These are phyloP conservation scores for Allantophomopsis cytisporea DNA, from an alignment of 2,329 filamentous ascomycete species.

Conservation along the genomic window DNA sequence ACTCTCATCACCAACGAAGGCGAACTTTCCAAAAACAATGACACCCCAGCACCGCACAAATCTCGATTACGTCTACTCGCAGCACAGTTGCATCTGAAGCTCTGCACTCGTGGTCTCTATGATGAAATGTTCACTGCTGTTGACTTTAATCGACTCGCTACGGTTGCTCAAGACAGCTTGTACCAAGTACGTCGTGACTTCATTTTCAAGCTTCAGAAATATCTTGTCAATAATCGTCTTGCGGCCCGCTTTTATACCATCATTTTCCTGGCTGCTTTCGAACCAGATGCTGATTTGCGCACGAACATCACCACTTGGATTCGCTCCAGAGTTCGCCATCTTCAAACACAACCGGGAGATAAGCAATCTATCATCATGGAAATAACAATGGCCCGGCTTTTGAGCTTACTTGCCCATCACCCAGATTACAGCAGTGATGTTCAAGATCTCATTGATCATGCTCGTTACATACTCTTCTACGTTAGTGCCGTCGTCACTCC, in stretches of 20 bases:
- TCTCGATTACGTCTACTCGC: conserved; percentile 72
- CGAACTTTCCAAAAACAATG: conserved; percentile 61
- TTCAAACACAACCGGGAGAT: conserved; percentile 12
- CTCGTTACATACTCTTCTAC: conserved; percentile 84
- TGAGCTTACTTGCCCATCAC: conserved; percentile 86
- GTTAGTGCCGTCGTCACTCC: conserved; percentile 71
- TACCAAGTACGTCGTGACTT: conserved; percentile 66
- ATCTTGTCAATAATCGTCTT: conserved; percentile 61
- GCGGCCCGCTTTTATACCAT: conserved; percentile 74
- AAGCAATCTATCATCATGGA: conserved; percentile 59
- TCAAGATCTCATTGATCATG: conserved; percentile 65
- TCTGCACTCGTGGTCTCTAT: conserved; percentile 63
- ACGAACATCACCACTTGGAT: conserved; percentile 78
- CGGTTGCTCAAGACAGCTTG: conserved; percentile 67
- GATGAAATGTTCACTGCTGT: conserved; percentile 60
- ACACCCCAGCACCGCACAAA: conserved; percentile 67
- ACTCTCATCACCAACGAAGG: conserved; percentile 63
- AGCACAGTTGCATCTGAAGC: conserved; percentile 68
- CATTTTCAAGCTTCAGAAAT: conserved; percentile 78
- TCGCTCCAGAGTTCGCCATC: conserved; percentile 56
- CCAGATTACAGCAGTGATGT: conserved; percentile 65
- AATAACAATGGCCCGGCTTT: conserved; percentile 63
- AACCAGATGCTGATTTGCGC: conserved; percentile 63
- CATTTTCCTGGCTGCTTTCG: conserved; percentile 82
- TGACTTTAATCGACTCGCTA: conserved; percentile 71